Percentiles rank a stretch among this genome's conserved stretches.
These are phyloP conservation scores for Starmerella apis DNA, from an alignment of 805 yeast genomes.

Conservation along the genomic window DNA sequence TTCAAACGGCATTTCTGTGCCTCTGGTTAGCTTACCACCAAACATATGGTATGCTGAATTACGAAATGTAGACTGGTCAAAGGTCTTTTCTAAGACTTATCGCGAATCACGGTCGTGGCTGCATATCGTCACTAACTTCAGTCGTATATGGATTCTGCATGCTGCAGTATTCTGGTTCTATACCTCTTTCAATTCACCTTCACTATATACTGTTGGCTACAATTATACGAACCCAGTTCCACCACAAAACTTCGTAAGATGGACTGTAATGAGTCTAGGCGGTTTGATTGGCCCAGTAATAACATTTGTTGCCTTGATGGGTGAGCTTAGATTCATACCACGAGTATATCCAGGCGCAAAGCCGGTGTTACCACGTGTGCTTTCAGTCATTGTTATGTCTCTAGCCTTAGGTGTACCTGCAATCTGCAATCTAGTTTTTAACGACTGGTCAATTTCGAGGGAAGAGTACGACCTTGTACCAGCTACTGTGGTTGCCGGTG, in stretches of 20 bases:
- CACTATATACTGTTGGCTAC: conserved; percentile 53
- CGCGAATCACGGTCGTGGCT: conserved; percentile 67
- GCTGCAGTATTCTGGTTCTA: conserved; percentile 67
- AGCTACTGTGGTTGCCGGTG: conserved; percentile 36
- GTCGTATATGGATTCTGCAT: conserved; percentile 71
- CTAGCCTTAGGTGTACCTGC: conserved; percentile 28
- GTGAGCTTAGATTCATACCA: conserved; percentile 58
- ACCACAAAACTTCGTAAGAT: conserved; percentile 47
- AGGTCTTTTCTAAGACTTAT: conserved; percentile 63
- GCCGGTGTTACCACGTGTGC: conserved; percentile 42
- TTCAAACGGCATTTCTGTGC: not conserved
- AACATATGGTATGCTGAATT: conserved; percentile 47
- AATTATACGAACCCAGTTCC: conserved; percentile 35
- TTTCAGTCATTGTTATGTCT: conserved; percentile 37
- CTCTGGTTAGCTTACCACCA: conserved; percentile 33
- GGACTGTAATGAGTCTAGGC: conserved; percentile 55
- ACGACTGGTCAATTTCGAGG: conserved; percentile 16
- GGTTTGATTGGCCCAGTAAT: conserved; percentile 53
- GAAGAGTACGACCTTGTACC: conserved; percentile 11
- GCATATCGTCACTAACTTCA: conserved; percentile 62
- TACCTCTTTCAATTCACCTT: conserved; percentile 56
- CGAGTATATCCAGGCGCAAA: conserved; percentile 64
- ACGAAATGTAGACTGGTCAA: conserved; percentile 52
- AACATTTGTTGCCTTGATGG: conserved; percentile 44
- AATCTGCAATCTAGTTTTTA: conserved; percentile 13